Evolutionary conservation across 2,329 filamentous ascomycete genomes (phyloP), one percentile per base, ranked within the genome.

Genomic region (Tolypocladium sp.): DNA sequence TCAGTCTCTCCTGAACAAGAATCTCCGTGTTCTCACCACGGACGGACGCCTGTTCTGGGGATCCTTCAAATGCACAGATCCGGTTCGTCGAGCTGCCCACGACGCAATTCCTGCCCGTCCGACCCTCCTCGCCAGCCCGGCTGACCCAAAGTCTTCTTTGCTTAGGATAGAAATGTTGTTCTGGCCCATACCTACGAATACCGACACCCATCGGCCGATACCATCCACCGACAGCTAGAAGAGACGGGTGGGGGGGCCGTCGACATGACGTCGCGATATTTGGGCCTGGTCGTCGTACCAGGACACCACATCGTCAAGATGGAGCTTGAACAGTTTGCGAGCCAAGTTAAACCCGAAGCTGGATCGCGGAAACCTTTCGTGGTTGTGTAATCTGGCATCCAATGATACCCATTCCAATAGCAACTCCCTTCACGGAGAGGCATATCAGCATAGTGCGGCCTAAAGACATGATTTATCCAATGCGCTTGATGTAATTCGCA

Each of bases 1-100:
- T 35, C 72, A 74, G 40, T 84, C 86, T 30, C 83, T 95, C 56
- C 78, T 96, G 57, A 90, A 90, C 72, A 90, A 90, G 71, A 90
- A 85, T 44, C 76, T 97, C 40, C 87, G 92, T 60, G 77, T 97
- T 58, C 84, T 89, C 66, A 90, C 89, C 17, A 90, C 86, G 5
- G 93, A 97, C 71, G 85, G 84, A 20, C 90, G 94, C 61, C 86
- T 96, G 72, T 99, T 97, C 73, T 85, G 92, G 58, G 94, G 94
- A 25, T 82, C 86, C 63, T 90, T 99, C 76, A 97, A 95, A 75
- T 99, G 94, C 77, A 97, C 92, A 37, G 94, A 99, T 77, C 86
- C 89, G 61, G 92, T 95, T 76, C 56, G 83, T 79, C 53, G 38
- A 51, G 57, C 54, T 60, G 35, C 40, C 55, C 53, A 30, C 35